phyloP scores from a whole-genome alignment of 192 early-diverging fungal species.

The Coemansia sp. region DNA sequence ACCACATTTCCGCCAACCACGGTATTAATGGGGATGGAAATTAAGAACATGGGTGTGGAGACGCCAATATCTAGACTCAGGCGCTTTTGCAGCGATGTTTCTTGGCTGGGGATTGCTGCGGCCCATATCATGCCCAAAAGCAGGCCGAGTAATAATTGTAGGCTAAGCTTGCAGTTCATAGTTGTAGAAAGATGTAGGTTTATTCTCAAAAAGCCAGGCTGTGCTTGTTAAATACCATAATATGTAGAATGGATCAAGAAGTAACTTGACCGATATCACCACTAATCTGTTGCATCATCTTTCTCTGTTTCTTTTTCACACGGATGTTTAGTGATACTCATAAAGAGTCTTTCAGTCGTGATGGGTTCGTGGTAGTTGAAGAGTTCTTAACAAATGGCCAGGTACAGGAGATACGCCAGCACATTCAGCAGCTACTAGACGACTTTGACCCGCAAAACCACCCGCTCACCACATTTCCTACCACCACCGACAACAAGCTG shows the following conservation, averaged over 20 bases:
- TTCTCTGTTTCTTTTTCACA: background rate
- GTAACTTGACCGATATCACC: too few species aligned
- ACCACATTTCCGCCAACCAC: conserved; percentile 20
- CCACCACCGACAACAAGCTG: conserved; percentile 58
- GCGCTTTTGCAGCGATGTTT: conserved; percentile 1
- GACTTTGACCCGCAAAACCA: conserved; percentile 66
- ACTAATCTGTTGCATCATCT: background rate
- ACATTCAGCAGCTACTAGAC: conserved; percentile 56
- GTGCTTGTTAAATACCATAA: too few species aligned
- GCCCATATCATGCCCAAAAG: too few species aligned
- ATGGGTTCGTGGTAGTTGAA: conserved; percentile 32
- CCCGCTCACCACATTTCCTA: conserved; percentile 75
- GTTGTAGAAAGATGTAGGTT: too few species aligned
- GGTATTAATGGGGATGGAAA: conserved; percentile 25
- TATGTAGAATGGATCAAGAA: too few species aligned
- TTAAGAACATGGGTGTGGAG: conserved; percentile 23
- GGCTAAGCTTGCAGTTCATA: too few species aligned
- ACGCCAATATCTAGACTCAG: conserved; percentile 17
- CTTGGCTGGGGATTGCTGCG: too few species aligned
- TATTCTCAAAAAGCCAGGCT: too few species aligned
- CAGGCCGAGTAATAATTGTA: too few species aligned
- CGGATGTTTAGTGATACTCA: conserved; percentile 3
- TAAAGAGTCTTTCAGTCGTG: conserved; percentile 11
- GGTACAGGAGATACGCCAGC: conserved; percentile 13
- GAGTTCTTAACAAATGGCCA: conserved; percentile 19